Base-by-base conservation (phyloP, 164 flowering plant species). In the Hamamelis virginiana region DNA sequence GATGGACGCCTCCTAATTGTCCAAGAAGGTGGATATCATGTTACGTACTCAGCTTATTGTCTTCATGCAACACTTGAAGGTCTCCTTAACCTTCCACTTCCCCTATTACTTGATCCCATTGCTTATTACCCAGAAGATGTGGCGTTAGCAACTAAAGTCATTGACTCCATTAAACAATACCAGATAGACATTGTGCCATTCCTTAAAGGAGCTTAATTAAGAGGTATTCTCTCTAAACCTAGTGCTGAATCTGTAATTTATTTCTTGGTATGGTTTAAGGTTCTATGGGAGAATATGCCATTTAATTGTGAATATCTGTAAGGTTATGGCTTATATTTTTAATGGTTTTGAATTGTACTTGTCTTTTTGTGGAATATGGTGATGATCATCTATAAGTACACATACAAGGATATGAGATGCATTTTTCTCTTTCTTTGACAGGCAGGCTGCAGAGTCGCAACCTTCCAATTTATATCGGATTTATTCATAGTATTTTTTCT, bases 21-120 rank as follows among this genome's bases (percentile, higher is more conserved):
- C 44, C 98, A 92, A 77, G 98, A 94, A 85, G 97, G 97, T 38
- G 98, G 98, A 71, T 94, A 94, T 74, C 97, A 94, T 59, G 56
- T 89, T n/a, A 94, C 98, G n/a, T 94, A 94, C 76, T 84, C 97
- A 5, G 97, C 97, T 14, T 94, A 91, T 69, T 94, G 98, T 77
- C 85, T 92, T 46, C 97, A 92, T 72, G 97, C 97, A 5, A 84
- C 87, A 41, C 89, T 94, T 19, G 97, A 94, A 88, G 98, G 98
- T 71, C 84, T 82, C 62, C 95, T 92, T 64, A 72, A 81, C 60
- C 82, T 91, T 71, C 82, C 87, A 33, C 53, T 4, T 60, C 87
- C 92, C 68, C 80, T 92, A 9, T 64, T 91, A 56, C 65, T 80
- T 18, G 97, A 94, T 74, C 97, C 97, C 21, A 74, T 92, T 69